Conservation (phyloP, 176 grass and related monocot genomes). For the Carex parvula region DNA sequence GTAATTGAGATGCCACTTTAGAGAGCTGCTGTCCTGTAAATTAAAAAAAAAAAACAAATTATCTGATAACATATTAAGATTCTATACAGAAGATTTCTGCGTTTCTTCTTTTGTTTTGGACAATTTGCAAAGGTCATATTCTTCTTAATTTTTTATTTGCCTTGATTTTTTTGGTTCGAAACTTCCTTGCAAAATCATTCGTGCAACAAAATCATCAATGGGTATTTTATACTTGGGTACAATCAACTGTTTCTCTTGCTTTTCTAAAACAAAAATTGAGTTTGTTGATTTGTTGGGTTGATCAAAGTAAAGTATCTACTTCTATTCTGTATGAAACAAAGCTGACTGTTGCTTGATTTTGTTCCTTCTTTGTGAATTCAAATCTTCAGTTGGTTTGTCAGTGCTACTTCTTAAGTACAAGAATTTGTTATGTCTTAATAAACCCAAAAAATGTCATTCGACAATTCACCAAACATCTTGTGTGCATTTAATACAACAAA, state of each 20-base stretch:
- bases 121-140: not conserved
- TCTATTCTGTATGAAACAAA: not conserved
- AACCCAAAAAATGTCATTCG: not conserved
- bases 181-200: not conserved
- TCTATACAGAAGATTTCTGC: not conserved
- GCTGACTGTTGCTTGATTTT: not conserved
- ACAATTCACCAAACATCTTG: not conserved
- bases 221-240: not conserved
- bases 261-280: not conserved
- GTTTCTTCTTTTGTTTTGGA: not conserved
- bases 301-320: not conserved
- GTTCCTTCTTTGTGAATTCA: not conserved
- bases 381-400: not conserved
- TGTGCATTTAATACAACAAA: not conserved
- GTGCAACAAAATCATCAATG: not conserved
- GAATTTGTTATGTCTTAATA: not conserved
- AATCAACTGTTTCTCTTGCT: not conserved
- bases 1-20: slow-evolving; percentile 67
- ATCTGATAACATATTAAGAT: not conserved
- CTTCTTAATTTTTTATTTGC: not conserved
- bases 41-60: not conserved
- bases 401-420: not conserved
- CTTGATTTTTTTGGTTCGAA: not conserved
- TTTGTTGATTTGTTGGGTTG: not conserved
- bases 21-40: not conserved